These are phyloP conservation scores for Populus hybrid DNA, from an alignment of 441 rosid genomes.

Conservation along the genomic window DNA sequence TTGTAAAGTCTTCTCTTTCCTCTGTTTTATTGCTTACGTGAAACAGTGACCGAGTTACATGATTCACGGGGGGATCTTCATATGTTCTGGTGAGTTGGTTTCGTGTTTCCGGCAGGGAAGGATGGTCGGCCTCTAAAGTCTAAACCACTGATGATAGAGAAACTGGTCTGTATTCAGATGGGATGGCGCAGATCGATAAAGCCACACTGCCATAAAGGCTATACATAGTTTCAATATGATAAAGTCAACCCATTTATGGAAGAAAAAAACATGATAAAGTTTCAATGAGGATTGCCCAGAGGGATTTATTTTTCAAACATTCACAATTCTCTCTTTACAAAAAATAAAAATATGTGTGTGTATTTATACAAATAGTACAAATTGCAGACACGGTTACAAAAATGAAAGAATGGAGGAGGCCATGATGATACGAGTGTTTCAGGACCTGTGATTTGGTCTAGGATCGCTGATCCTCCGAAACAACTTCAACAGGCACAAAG, in stretches of 20 bases:
- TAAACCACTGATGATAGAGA: background rate
- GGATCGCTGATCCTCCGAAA: background rate
- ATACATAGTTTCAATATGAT: background rate
- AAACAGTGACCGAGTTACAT: background rate
- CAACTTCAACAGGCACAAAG: background rate
- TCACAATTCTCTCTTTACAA: background rate
- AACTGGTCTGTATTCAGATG: background rate
- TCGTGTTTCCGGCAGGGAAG: background rate
- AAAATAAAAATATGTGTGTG: background rate
- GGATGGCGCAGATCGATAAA: background rate
- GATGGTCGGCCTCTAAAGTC: background rate
- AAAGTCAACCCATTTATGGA: background rate
- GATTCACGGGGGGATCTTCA: background rate
- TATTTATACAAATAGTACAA: background rate
- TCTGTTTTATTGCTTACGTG: background rate
- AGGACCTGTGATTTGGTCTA: slow-evolving; percentile 4
- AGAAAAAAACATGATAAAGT: background rate
- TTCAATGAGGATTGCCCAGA: background rate
- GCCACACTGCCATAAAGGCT: background rate
- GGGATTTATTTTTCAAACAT: background rate
- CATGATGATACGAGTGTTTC: background rate
- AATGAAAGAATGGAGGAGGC: slow-evolving; percentile 3
- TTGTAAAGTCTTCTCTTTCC: background rate
- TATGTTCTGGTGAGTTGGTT: background rate
- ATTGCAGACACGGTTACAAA: background rate